phyloP scores from a whole-genome alignment of 306 rosid genomes.

The Gastrolobium villosum region DNA sequence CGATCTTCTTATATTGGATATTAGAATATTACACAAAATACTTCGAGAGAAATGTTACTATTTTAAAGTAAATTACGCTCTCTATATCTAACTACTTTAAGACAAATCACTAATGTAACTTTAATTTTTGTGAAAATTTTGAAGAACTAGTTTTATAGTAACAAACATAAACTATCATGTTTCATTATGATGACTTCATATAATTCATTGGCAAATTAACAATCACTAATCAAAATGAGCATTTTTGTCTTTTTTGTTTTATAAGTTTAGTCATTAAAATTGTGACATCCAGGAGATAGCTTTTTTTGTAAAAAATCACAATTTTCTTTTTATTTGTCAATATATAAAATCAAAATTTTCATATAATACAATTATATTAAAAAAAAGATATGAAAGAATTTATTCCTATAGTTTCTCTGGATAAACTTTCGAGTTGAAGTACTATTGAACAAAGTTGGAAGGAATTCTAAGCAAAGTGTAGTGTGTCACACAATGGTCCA shows the following conservation, averaged over 20 bases:
- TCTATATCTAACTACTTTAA: too few species aligned
- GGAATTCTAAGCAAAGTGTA: not conserved
- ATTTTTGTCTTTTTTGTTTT: too few species aligned
- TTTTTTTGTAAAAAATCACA: not conserved
- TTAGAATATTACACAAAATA: not conserved
- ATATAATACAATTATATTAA: too few species aligned
- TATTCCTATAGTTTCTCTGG: not conserved
- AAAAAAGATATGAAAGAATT: too few species aligned
- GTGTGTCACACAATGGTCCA: conserved; percentile 16
- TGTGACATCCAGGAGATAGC: too few species aligned
- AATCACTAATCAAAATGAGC: too few species aligned
- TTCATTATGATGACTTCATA: too few species aligned
- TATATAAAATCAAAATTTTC: too few species aligned
- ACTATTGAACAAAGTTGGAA: not conserved
- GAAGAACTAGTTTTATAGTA: not conserved
- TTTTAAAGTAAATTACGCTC: not conserved
- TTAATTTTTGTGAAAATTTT: not conserved
- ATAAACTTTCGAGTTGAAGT: not conserved
- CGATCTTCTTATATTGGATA: not conserved
- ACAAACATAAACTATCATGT: too few species aligned
- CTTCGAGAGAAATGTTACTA: not conserved
- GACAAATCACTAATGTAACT: conserved; percentile 9
- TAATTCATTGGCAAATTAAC: too few species aligned
- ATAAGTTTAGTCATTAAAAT: too few species aligned
- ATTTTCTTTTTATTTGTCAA: not conserved